Evolutionary conservation across 768 basidiomycete species (phyloP).

Genomic region (Mycena galopus): DNA sequence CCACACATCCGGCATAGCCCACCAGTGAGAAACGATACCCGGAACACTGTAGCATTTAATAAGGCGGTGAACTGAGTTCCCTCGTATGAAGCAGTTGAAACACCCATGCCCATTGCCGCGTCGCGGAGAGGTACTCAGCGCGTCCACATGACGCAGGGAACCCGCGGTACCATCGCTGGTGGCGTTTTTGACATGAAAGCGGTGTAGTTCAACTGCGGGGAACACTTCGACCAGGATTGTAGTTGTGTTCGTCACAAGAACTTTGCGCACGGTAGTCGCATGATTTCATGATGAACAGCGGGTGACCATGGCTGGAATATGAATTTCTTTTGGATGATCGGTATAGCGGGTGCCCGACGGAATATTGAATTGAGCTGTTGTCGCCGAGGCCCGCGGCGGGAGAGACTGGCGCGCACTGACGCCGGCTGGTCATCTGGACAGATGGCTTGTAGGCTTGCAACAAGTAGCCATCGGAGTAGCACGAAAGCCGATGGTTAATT

Average conservation of each 20-base stretch:
- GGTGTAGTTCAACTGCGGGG: constrained; percentile 35
- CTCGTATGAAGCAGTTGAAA: not conserved
- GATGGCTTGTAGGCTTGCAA: not conserved
- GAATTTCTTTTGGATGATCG: not conserved
- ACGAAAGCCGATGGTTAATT: constrained; percentile 10
- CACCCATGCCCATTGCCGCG: too few relatives aligned
- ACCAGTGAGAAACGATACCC: constrained; percentile 1
- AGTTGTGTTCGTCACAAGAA: not conserved
- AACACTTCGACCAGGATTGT: constrained; percentile 16
- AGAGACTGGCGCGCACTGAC: not conserved
- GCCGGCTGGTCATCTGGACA: constrained; percentile 16
- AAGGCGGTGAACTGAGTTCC: not conserved
- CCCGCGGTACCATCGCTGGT: not conserved
- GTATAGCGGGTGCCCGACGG: constrained; percentile 23
- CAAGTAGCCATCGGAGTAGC: constrained; percentile 7
- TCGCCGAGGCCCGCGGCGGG: constrained; percentile 29
- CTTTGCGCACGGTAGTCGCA: not conserved
- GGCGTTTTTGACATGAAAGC: constrained; percentile 29
- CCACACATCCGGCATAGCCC: constrained; percentile 1
- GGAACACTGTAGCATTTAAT: constrained; percentile 8
- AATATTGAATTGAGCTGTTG: constrained; percentile 6
- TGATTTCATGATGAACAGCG: not conserved
- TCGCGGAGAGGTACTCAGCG: not conserved
- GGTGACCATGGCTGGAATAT: constrained; percentile 3
- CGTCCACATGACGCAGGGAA: constrained; percentile 19